Evolutionary conservation across 2,329 filamentous ascomycete species (phyloP).

Genomic region (Trichoderma asperellum): DNA sequence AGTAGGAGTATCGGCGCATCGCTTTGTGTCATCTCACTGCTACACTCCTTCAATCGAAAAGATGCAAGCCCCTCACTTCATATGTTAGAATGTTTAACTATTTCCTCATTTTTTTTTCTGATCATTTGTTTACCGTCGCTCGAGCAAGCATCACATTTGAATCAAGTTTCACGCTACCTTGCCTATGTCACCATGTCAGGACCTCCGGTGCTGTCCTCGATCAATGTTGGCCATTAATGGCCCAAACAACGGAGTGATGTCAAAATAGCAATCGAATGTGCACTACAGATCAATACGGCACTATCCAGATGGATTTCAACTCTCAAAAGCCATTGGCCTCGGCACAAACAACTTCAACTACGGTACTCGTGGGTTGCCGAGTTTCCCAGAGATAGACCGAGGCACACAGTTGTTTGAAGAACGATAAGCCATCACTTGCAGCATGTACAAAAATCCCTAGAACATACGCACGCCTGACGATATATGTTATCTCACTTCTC

Average conservation of each 20-base stretch:
- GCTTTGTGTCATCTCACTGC: not conserved
- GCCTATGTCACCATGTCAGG: not conserved
- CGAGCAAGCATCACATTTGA: too few relatives aligned
- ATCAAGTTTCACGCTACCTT: too few relatives aligned
- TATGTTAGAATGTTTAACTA: not conserved
- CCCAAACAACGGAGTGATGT: conserved; percentile 20
- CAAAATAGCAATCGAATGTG: conserved; percentile 26
- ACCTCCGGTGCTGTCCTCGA: not conserved
- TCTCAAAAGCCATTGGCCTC: conserved; percentile 27
- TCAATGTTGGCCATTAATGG: not conserved
- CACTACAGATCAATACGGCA: conserved; percentile 24
- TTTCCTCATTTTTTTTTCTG: too few relatives aligned
- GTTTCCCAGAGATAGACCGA: too few relatives aligned
- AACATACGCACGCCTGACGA: too few relatives aligned
- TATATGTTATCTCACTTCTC: too few relatives aligned
- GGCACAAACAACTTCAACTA: too few relatives aligned
- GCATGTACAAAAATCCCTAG: too few relatives aligned
- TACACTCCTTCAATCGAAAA: not conserved
- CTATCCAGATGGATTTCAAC: conserved; percentile 10
- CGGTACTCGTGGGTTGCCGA: too few relatives aligned
- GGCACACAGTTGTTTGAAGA: too few relatives aligned
- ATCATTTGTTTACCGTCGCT: not conserved
- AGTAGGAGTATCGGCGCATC: not conserved
- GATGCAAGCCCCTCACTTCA: not conserved
- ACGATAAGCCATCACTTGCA: too few relatives aligned